Evolutionary conservation across 2,329 filamentous ascomycete genomes (phyloP), one percentile per base, ranked within the genome.

Genomic region (Venturia asperata): DNA sequence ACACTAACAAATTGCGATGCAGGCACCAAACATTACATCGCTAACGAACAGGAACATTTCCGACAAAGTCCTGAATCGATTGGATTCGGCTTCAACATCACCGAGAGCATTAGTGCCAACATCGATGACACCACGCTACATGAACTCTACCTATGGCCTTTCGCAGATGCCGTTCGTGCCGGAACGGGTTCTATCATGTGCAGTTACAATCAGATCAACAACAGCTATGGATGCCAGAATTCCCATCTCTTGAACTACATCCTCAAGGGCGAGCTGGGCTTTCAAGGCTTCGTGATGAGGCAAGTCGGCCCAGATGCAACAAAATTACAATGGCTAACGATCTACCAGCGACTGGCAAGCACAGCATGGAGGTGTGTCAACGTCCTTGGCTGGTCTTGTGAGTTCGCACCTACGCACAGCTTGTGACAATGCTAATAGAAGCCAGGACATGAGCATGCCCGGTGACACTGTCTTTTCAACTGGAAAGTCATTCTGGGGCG

Each of bases 391-490:
- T 11, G 93, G 93, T 0, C 81, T 97, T 7, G 52, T 58, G 17
- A 37, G 52, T 58, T 37, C 6, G 27, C 27, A 37, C 15, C 30
- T 15, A n/a, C 19, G 27, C 27, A 6, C 27, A 15, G 3, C 15
- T 34, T 11, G 91, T 95, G 74, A 92, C 94, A 89, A 83, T 83
- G n/a, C 94, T 94, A 91, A 89, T 89, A 0, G 90, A 19, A n/a
- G 9, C n/a, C 7, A 58, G 52, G 92, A 97, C 70, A 88, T 93
- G 84, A 83, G 85, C 3, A 89, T 89, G 87, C 87, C 87, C n/a
- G 87, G 87, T n/a, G 93, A 97, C 73, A 89, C 89, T 1, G 69
- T 77, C 24, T 96, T 97, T 78, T 85, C 89, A 75, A 85, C 83
- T 4, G 89, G 89, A 7, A 75, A 77, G 62, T 88, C 87, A 21